Evolutionary conservation across 2,329 filamentous ascomycete genomes (phyloP), one percentile per base, ranked within the genome.

Genomic region (Knoxdaviesia proteae): DNA sequence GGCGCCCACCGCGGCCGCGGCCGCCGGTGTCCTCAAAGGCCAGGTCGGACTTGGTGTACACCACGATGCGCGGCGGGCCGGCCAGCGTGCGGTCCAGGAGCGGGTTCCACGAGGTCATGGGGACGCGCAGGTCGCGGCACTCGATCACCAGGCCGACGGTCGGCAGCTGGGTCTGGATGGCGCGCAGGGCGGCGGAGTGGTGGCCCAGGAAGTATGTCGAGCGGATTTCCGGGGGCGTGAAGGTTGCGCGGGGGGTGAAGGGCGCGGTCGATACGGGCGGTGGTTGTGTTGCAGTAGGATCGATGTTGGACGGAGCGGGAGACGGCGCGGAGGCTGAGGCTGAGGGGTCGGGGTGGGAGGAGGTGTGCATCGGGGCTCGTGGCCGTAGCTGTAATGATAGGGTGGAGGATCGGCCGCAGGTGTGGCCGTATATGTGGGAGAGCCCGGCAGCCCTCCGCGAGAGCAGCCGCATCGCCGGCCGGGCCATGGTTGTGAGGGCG

Each of bases 181-280:
- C 80, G 40, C 71, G 66, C 33, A 94, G 67, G 10, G 83, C 90
- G 7, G 81, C 71, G 47, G 75, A 74, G 66, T 98, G 90, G 62
- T 98, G 90, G 47, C 90, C 90, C 39, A 96, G 71, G 63, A 84
- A 98, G 63, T 96, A 98, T 46, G 88, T 90, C 49, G 84, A 77
- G 36, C 82, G 79, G 47, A 96, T 78, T 42, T 77, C 80, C 38
- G 64, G 54, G 43, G 88, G 79, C 38, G 77, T 64, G 58, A 92
- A 96, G 42, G 64, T 61, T 49, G 65, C 58, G 51, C 88, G 83
- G 31, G 90, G 84, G 37, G 79, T 58, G 61, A 96, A 93, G 52
- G 58, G 37, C 37, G 48, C 42, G 41, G 45, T 46, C 5, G 45
- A 44, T 8, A 48, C 55, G 34, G 47, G 44, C 20, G 20, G 20